Base-by-base conservation (phyloP, 257 asterid species). In the Ocimum tenuiflorum region DNA sequence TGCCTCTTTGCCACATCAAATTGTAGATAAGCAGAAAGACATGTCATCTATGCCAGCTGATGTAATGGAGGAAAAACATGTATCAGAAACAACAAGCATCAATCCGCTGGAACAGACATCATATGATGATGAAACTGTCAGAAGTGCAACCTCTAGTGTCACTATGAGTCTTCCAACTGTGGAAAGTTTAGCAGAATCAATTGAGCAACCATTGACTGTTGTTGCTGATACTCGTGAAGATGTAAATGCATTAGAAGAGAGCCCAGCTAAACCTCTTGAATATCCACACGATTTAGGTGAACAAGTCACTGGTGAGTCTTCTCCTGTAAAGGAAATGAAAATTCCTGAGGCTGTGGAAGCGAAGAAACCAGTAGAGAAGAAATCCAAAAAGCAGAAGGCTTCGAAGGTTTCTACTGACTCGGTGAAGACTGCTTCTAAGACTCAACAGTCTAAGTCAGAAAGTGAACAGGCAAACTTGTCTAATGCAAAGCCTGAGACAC, bases 361-460 rank as follows among this genome's bases (percentile, higher is more conserved):
- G 0, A 94, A 78, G 73, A 94, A 88, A 70, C 51, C 79, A 5
- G 73, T 86, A 9, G 96, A 88, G 70, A 94, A 94, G 89, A 94
- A 77, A 75, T 85, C 97, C 2, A 91, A 73, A 71, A 94, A 85
- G 79, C 97, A 92, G 71, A 94, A 86, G 86, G 57, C 92, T 41
- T 68, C 84, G 1, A 92, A 92, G 83, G 77, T 71, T 75, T 67
- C 86, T 20, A 54, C 78, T 9, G 95, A 86, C 22, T 52, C 63
- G 9, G 82, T 52, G 49, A 80, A 75, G 77, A 77, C 75, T 51
- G 73, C 49, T 31, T 74, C 85, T 13, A 89, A 86, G 84, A 36
- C 74, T 1, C 86, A 81, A 58, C 81, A 64, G 63, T 18, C 79
- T 15, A 85, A 74, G 73, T 45, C 78, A 20, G 85, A 86, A 51